A percentile compares a stretch with the other conserved stretches of the same genome.
Evolutionary conservation across 2,329 filamentous ascomycete species (phyloP).

Genomic region (Alternaria alternata): DNA sequence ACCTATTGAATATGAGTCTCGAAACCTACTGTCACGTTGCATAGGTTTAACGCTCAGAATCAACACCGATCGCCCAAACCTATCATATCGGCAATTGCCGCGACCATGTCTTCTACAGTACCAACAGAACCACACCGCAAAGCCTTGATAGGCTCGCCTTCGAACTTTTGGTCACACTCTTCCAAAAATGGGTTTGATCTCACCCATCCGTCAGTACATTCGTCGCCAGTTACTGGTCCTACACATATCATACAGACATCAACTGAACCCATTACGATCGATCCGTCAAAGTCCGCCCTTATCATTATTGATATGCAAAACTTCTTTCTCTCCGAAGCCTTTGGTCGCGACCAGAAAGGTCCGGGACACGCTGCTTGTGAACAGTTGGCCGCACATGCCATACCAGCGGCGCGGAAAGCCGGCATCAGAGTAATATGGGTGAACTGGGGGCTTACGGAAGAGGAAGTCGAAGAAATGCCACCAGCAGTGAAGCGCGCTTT

Average conservation of each 20-base stretch:
- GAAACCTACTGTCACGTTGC: neutral
- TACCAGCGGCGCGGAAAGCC: constrained; percentile 51
- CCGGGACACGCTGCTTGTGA: constrained; percentile 39
- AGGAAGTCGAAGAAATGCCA: constrained; percentile 49
- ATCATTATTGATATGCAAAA: constrained; percentile 57
- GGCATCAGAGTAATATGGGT: constrained; percentile 53
- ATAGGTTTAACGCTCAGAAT: neutral
- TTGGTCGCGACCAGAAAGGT: constrained; percentile 27
- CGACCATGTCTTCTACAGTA: constrained; percentile 11
- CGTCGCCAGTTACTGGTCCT: constrained; percentile 25
- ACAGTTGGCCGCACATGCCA: constrained; percentile 44
- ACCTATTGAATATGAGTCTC: neutral
- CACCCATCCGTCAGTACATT: constrained; percentile 51
- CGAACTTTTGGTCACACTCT: constrained; percentile 58
- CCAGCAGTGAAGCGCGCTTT: constrained; percentile 52
- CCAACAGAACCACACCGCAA: constrained; percentile 28
- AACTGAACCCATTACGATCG: constrained; percentile 42
- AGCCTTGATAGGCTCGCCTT: constrained; percentile 52
- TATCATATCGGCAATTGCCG: neutral
- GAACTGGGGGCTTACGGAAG: constrained; percentile 53
- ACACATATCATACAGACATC: constrained; percentile 34
- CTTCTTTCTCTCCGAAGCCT: constrained; percentile 49
- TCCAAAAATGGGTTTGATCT: constrained; percentile 57
- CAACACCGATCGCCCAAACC: neutral
- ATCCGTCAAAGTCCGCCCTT: constrained; percentile 49